Evolutionary conservation across 805 yeast genomes (phyloP), one percentile per base, ranked within the genome.

Genomic region (Wickerhamiella sorbophila): DNA sequence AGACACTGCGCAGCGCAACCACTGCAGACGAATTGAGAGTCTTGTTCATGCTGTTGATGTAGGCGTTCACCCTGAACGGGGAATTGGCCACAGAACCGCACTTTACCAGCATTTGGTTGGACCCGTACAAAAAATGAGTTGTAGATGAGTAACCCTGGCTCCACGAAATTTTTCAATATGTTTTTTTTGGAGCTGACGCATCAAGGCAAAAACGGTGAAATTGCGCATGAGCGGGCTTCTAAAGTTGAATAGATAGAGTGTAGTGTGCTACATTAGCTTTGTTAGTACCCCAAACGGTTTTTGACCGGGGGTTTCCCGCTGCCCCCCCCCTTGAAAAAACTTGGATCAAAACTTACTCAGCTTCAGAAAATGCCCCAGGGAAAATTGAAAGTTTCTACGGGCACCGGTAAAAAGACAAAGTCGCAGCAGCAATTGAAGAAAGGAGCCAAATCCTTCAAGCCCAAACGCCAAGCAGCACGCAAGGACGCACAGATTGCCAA

Each of bases 1-100:
- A 83, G 44, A 82, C 71, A 14, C 95, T 73, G 44, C 77, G 74
- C 46, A 91, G 75, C 33, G 75, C 75, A 35, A 72, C 71, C 42
- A 86, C 79, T 40, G 77, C 77, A 8, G 79, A 70, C 31, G 75
- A 68, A 55, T 75, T 75, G 49, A 81, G 78, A 49, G 77, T 71
- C 48, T 72, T 72, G 64, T 82, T 79, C 63, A 88, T 74, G 55
- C 78, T 84, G 49, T 74, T 67, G 50, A 75, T 67, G 64, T 87
- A 67, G 51, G 72, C 79, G 47, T 76, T 72, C 50, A 86, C 77
- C 65, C 97, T 75, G 63, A 88, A 88, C 39, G 73, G 72, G 40
- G 97, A 87, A 58, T 86, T 69, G 48, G 95, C 96, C 56, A 72
- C 73, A 38, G 95, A 94, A 44, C 98, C 98, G 36, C 52, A 42